phyloP scores from a whole-genome alignment of 2,329 filamentous ascomycete genomes.

The Dothiorella sarmentorum region DNA sequence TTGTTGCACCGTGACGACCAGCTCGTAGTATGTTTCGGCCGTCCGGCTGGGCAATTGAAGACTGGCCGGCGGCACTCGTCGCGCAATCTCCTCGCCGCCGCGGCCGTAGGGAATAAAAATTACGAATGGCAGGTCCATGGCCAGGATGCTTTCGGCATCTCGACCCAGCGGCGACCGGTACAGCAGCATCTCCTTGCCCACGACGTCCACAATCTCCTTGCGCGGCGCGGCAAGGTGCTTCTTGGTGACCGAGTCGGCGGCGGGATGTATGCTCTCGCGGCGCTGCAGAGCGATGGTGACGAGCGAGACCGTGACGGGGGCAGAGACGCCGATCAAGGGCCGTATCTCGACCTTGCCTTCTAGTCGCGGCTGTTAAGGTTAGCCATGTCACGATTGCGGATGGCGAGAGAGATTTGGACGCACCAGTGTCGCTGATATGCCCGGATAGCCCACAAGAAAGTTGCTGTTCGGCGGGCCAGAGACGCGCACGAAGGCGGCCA shows the following conservation, averaged over 20 bases:
- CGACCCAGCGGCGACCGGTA: conserved; percentile 81
- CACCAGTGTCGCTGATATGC: conserved; percentile 95
- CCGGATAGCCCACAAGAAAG: conserved; percentile 94
- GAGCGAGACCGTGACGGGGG: conserved; percentile 84
- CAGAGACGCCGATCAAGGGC: conserved; percentile 77
- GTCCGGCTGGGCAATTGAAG: conserved; percentile 86
- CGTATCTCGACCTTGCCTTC: conserved; percentile 97
- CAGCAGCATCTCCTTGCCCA: conserved; percentile 91
- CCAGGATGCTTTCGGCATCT: conserved; percentile 83
- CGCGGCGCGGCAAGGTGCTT: conserved; percentile 86
- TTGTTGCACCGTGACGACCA: conserved; percentile 94
- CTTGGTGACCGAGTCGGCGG: conserved; percentile 90
- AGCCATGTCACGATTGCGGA: conserved; percentile 12
- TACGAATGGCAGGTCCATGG: conserved; percentile 96
- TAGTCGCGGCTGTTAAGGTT: conserved; percentile 71
- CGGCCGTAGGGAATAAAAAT: conserved; percentile 95
- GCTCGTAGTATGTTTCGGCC: conserved; percentile 95
- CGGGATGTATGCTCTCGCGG: conserved; percentile 93
- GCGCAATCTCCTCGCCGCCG: conserved; percentile 83
- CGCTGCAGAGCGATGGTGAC: conserved; percentile 92
- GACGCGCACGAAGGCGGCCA: conserved; percentile 84
- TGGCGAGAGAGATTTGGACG: conserved; percentile 43
- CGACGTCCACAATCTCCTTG: conserved; percentile 86
- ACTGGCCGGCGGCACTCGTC: conserved; percentile 87
- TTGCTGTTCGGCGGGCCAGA: conserved; percentile 95